Percentiles rank a stretch among this genome's conserved stretches.
Conservation (phyloP, 2,329 filamentous ascomycete species). For the Fusarium sp. region DNA sequence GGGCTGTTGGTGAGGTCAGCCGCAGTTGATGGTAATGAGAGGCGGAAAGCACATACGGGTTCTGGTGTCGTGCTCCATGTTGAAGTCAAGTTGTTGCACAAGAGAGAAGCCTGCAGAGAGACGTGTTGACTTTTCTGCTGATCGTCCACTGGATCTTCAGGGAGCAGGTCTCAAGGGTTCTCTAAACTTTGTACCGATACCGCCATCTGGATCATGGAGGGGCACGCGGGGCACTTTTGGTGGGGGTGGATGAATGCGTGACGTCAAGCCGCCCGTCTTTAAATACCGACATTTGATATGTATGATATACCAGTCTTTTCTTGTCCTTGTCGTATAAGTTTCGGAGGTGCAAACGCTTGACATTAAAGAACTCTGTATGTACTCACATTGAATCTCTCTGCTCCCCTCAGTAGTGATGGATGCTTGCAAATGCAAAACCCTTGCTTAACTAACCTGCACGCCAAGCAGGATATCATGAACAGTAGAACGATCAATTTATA, state of each 20-base stretch:
- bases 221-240: conserved; percentile 43
- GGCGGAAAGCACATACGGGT: conserved; percentile 63
- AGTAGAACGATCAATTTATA: conserved; percentile 11
- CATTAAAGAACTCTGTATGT: too few relatives aligned
- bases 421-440: too few relatives aligned
- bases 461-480: conserved; percentile 14
- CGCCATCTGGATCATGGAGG: conserved; percentile 34
- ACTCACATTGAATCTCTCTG: too few relatives aligned
- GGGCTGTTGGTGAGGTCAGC: conserved; percentile 61
- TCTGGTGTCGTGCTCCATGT: conserved; percentile 79
- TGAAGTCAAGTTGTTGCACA: conserved; percentile 8
- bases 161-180: conserved; percentile 19
- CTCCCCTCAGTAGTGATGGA: too few relatives aligned
- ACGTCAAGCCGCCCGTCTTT: conserved; percentile 35
- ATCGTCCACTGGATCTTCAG: conserved; percentile 17
- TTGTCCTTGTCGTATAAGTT: too few relatives aligned
- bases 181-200: conserved; percentile 6
- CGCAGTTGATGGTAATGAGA: neutral
- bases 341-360: too few relatives aligned
- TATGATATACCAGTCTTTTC: too few relatives aligned
- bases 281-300: too few relatives aligned
- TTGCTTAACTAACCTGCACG: too few relatives aligned
- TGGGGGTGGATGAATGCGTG: conserved; percentile 39
- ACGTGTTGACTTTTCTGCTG: conserved; percentile 3
- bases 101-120: neutral